phyloP scores from a whole-genome alignment of 495 filamentous ascomycete species.

The Talaromyces adpressus region DNA sequence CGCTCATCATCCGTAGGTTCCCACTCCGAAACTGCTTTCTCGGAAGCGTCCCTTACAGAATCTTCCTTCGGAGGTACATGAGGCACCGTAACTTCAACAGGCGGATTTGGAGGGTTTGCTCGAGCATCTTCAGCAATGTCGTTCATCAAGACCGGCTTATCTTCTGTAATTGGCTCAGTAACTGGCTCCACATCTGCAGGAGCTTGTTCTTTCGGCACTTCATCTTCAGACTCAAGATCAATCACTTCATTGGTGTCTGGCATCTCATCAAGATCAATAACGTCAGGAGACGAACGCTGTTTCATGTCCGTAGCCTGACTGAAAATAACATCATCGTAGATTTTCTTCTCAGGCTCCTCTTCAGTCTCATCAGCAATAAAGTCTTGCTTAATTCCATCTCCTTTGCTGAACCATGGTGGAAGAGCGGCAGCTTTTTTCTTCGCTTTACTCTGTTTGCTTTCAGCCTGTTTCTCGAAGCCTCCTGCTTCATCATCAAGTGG shows the following conservation, averaged over 20 bases:
- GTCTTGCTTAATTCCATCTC: conserved; percentile 18
- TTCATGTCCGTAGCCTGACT: conserved; percentile 32
- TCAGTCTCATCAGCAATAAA: conserved; percentile 28
- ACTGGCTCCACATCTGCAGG: conserved; percentile 38
- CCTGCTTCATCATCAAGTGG: conserved; percentile 51
- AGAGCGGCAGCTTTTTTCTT: conserved; percentile 53
- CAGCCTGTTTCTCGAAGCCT: conserved; percentile 55
- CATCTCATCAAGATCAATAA: conserved; percentile 39
- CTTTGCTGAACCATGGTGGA: conserved; percentile 75
- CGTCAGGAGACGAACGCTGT: conserved; percentile 31
- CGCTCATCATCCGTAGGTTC: conserved; percentile 11
- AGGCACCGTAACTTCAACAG: not conserved
- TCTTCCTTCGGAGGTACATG: conserved; percentile 7
- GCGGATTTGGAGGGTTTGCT: conserved; percentile 23
- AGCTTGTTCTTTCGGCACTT: conserved; percentile 35
- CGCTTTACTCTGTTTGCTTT: conserved; percentile 17
- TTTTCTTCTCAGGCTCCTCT: conserved; percentile 14
- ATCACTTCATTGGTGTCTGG: conserved; percentile 31
- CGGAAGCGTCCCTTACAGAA: conserved; percentile 13
- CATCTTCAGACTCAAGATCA: conserved; percentile 31
- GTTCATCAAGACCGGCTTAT: conserved; percentile 22
- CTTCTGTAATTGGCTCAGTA: conserved; percentile 7
- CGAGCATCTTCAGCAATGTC: conserved; percentile 31
- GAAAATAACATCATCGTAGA: conserved; percentile 17
- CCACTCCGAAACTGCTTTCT: conserved; percentile 13